Base-by-base conservation (phyloP, 78 protist species). In the Bigelowiella natans region DNA sequence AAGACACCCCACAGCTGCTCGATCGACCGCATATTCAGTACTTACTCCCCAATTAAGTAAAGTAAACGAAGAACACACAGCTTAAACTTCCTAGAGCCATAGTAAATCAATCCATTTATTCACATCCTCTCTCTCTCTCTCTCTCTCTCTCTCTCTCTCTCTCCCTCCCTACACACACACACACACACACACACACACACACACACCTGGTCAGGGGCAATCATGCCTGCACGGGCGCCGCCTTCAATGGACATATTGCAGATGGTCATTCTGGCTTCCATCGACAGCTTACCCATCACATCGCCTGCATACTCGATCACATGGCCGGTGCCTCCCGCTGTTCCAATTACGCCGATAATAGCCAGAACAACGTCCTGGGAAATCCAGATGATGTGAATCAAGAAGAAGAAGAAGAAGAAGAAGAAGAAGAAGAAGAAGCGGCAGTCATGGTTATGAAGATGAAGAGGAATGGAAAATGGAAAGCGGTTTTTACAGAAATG, bases 201-300 rank as follows among this genome's bases (percentile, higher is more conserved):
- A 37, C 37, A 39, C 40, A 11, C 90, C 3, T 88, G 89, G 82
- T 91, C 94, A 3, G 95, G 95, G 37, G 95, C 92, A 51, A 94
- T 90, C 89, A 94, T 89, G 18, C 93, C 93, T 3, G 94, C 94
- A 26, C 92, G 92, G 39, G 94, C 95, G 0, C 94, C 95, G 38
- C 93, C 94, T 40, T 94, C 95, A 88, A 92, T 94, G 89, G 94
- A 91, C 95, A 94, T 94, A 90, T 92, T 92, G 93, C 92, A 92
- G 40, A 94, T 51, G 2, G 95, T 37, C 93, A 94, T 94, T 38
- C 95, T 82, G 37, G 51, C 7, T 51, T 51, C 73, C 73, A 51
- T 51, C 73, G 73, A 51, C 34, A 51, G 73, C 7, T 18, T 18
- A 7, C 18, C 18, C 34, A 51, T 7, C 73, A 51, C 73, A 18